Percentiles rank a stretch among this genome's conserved stretches.
phyloP scores from a whole-genome alignment of 2,329 filamentous ascomycete genomes.

The Biscogniauxia mediterranea region DNA sequence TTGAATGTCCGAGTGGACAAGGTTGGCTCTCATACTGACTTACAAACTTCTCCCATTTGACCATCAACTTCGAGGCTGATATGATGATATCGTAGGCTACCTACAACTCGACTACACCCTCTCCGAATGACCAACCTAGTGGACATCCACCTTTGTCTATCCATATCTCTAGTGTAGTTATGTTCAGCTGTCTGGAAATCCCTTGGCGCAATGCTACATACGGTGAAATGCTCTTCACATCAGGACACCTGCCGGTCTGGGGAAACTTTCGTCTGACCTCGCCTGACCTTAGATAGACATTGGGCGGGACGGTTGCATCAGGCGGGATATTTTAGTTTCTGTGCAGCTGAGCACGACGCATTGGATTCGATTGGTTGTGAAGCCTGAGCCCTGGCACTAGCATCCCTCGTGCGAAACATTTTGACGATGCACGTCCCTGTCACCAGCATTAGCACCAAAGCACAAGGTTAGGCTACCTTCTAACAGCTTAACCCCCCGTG shows the following conservation, averaged over 20 bases:
- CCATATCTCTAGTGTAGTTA: too few species aligned
- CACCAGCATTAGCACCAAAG: too few species aligned
- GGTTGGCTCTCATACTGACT: too few species aligned
- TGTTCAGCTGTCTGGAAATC: too few species aligned
- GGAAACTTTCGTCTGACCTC: not conserved
- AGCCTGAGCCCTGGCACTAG: not conserved
- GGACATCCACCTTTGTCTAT: too few species aligned
- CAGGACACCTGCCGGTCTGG: not conserved
- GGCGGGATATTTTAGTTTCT: slow-evolving; percentile 3
- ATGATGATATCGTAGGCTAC: not conserved
- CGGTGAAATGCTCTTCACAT: not conserved
- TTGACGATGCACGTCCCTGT: not conserved
- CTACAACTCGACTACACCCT: not conserved
- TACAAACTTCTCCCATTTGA: too few species aligned
- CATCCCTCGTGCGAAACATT: not conserved
- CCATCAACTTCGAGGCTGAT: too few species aligned
- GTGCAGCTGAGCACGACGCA: slow-evolving; percentile 14
- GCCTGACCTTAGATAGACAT: slow-evolving; percentile 7
- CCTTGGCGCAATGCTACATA: not conserved
- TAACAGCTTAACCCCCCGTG: not conserved
- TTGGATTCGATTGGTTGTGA: slow-evolving; percentile 8
- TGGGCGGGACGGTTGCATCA: not conserved
- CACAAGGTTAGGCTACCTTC: not conserved
- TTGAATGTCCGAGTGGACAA: not conserved
- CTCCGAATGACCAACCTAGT: too few species aligned